These are phyloP conservation scores for Furculomyces boomerangus DNA, from an alignment of 371 early-diverging fungal species.

Conservation along the genomic window DNA sequence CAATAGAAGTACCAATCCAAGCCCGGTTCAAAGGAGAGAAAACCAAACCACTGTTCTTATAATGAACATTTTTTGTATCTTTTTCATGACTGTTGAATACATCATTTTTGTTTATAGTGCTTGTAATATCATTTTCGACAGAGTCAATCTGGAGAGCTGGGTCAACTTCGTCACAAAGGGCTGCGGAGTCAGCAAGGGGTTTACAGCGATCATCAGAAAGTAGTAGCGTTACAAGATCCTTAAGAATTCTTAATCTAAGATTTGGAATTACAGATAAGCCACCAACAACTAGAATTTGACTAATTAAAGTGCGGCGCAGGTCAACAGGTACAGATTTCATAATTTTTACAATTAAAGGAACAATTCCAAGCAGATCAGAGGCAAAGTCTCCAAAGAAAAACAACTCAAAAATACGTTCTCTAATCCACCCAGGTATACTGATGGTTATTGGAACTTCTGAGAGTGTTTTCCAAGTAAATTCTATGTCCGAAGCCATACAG, in stretches of 20 bases:
- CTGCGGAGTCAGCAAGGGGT: constrained; percentile 9
- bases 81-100: neutral
- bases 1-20: constrained; percentile 20
- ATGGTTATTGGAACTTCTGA: constrained; percentile 5
- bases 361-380: constrained; percentile 16
- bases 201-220: constrained; percentile 9
- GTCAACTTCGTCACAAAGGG: constrained; percentile 8
- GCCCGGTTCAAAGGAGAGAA: constrained; percentile 10
- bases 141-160: neutral
- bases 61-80: neutral
- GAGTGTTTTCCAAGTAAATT: constrained; percentile 9
- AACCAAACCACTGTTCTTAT: neutral
- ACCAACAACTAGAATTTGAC: constrained; percentile 52
- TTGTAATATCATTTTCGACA: neutral
- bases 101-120: neutral
- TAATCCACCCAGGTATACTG: constrained; percentile 69
- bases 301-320: constrained; percentile 42
- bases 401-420: constrained; percentile 64
- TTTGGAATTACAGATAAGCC: constrained; percentile 62
- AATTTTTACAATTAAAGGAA: constrained; percentile 3
- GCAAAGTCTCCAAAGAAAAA: constrained; percentile 69
- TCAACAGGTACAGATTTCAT: constrained; percentile 37
- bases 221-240: constrained; percentile 35
- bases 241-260: constrained; percentile 39
- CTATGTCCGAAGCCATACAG: constrained; percentile 35